Percentiles rank a stretch among this genome's conserved stretches.
phyloP scores from a whole-genome alignment of 2,329 filamentous ascomycete species.

The Talaromyces islandicus region DNA sequence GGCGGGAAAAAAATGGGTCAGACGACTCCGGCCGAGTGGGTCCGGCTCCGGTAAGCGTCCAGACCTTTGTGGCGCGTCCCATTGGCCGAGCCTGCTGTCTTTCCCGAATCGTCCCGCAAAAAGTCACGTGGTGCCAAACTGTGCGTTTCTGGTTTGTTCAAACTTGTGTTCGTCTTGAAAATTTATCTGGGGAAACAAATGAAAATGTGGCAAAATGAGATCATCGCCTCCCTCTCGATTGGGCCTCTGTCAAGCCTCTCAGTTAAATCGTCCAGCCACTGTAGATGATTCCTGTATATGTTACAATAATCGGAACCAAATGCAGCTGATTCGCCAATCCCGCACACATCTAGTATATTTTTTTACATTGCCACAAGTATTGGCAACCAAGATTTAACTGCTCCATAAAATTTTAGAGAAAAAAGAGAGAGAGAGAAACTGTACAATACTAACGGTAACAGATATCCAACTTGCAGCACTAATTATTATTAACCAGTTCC shows the following conservation, averaged over 20 bases:
- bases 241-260: neutral
- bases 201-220: neutral
- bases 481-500: no score
- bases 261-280: neutral
- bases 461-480: no score
- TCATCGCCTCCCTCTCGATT: neutral
- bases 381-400: no score
- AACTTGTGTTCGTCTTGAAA: neutral
- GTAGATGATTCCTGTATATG: neutral
- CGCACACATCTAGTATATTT: no score
- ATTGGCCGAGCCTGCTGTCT: neutral
- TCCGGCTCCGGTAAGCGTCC: neutral
- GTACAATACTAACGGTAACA: no score
- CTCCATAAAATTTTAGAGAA: no score
- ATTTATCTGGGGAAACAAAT: neutral
- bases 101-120: constrained; percentile 2
- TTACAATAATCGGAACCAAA: neutral
- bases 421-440: no score
- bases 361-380: no score
- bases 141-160: neutral
- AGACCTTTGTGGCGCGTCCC: neutral
- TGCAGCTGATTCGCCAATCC: neutral
- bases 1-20: constrained; percentile 2
- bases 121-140: neutral
- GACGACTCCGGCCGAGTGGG: neutral